Base-by-base conservation (phyloP, 306 rosid species). In the Quercus alba region DNA sequence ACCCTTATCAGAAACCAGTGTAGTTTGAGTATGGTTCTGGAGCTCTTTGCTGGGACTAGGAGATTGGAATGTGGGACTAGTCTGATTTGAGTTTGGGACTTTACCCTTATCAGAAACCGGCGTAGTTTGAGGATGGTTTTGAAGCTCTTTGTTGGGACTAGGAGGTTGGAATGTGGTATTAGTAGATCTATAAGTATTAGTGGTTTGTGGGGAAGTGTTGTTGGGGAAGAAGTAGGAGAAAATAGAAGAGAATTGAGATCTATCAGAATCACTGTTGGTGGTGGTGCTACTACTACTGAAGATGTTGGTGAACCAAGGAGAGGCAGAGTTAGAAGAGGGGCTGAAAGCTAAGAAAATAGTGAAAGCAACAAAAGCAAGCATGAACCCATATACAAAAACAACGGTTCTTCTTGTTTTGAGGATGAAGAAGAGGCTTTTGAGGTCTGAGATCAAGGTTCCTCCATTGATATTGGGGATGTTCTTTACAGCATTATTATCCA, bases 401-500 rank as follows among this genome's bases (percentile, higher is more conserved):
- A 82, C 61, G 0, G 97, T 89, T 76, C 85, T 87, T 86, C 89
- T 88, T 35, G 96, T 73, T 84, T 84, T 93, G 84, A 91, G 56
- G 76, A 89, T 6, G 70, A 93, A 51, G 84, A 91, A 83, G 82
- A 91, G 88, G 68, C 73, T 84, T 66, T 70, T 89, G 21, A 93
- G 58, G 87, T 93, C 99, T 4, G 91, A 77, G 83, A 75, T 26
- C 19, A 86, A 30, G 72, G 74, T 87, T 4, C 82, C 82, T 3
- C 89, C 86, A 30, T 82, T 87, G 74, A 81, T 56, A 41, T 41
- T 49, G 56, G 91, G 90, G 18, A 26, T 75, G 74, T 88, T 84
- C 89, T 95, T 95, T 10, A 89, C 75, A 59, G 91, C 81, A 75
- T 91, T 97, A 18, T 97, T 96, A 11, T 97, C 94, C 99, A 93